phyloP scores from a whole-genome alignment of 352 stramenopile species.

The Globisporangium alternatum region DNA sequence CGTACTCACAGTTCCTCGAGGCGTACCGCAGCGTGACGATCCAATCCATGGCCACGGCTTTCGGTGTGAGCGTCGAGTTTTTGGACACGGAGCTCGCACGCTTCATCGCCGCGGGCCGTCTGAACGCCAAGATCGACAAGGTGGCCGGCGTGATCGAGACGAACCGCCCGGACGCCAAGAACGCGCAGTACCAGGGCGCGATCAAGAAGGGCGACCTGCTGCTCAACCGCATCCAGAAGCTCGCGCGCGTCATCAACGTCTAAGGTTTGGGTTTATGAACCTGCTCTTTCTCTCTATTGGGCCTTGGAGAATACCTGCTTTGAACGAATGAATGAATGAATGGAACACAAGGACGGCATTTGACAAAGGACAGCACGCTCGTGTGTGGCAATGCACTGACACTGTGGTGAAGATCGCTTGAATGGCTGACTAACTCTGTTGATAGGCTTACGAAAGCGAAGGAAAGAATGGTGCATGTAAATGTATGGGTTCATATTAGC shows the following conservation, averaged over 20 bases:
- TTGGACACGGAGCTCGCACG: constrained; percentile 96
- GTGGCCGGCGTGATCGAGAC: constrained; percentile 97
- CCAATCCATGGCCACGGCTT: constrained; percentile 94
- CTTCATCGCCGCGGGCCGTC: constrained; percentile 96
- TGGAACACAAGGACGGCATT: neutral
- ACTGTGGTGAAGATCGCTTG: neutral
- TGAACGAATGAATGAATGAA: neutral
- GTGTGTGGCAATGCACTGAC: neutral
- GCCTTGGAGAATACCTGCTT: neutral
- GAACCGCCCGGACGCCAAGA: constrained; percentile 98
- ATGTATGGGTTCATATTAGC: constrained; percentile 4
- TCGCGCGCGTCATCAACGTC: constrained; percentile 96
- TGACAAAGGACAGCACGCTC: neutral
- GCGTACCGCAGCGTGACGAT: constrained; percentile 97
- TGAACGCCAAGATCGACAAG: constrained; percentile 99
- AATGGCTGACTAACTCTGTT: constrained; percentile 2
- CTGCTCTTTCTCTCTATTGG: neutral
- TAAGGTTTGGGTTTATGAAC: constrained; percentile 26
- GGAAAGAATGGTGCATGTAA: neutral
- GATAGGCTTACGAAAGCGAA: neutral
- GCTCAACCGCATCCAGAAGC: constrained; percentile 98
- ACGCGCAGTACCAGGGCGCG: constrained; percentile 97
- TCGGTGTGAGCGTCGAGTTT: constrained; percentile 94
- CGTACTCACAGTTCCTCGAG: constrained; percentile 98
- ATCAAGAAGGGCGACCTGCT: constrained; percentile 99